Conservation (phyloP, 306 rosid genomes). For the Pterocarpus macrocarpus region DNA sequence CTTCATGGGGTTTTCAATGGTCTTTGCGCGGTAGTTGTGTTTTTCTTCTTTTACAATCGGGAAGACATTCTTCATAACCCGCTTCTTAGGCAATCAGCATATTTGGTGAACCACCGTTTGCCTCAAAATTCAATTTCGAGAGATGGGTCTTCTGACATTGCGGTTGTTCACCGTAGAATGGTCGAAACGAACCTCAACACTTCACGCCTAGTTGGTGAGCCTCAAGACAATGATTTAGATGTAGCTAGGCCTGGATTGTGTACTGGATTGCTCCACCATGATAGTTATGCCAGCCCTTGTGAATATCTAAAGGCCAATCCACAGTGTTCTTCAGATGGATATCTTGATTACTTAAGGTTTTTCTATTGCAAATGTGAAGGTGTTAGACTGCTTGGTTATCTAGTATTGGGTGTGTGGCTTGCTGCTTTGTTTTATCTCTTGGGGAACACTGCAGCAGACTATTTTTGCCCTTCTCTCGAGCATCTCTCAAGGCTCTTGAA, state of each 20-base stretch:
- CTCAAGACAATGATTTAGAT: slow-evolving; percentile 35
- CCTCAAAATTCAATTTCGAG: slow-evolving; percentile 41
- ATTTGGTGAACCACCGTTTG: slow-evolving; percentile 36
- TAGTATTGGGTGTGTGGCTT: slow-evolving; percentile 71
- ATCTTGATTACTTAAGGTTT: slow-evolving; percentile 72
- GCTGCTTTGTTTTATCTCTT: slow-evolving; percentile 90
- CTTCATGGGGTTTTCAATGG: slow-evolving; percentile 56
- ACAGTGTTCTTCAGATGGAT: slow-evolving; percentile 79
- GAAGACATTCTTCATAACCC: slow-evolving; percentile 55
- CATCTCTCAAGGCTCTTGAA: slow-evolving; percentile 87
- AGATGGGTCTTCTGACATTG: slow-evolving; percentile 34
- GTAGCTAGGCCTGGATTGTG: slow-evolving; percentile 55
- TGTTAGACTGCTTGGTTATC: slow-evolving; percentile 69
- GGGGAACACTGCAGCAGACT: slow-evolving; percentile 98
- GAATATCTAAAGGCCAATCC: slow-evolving; percentile 83
- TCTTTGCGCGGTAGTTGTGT: slow-evolving; percentile 50
- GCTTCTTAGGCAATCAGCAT: slow-evolving; percentile 53
- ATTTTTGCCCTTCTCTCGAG: slow-evolving; percentile 91
- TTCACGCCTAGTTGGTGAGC: slow-evolving; percentile 39
- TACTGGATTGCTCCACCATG: slow-evolving; percentile 59
- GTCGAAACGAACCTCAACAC: slow-evolving; percentile 43
- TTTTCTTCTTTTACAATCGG: slow-evolving; percentile 60
- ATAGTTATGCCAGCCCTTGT: slow-evolving; percentile 66
- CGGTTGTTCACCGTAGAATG: slow-evolving; percentile 54
- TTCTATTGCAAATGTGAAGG: slow-evolving; percentile 80